phyloP scores from a whole-genome alignment of 2,329 filamentous ascomycete genomes.

The Botryosphaeria dothidea region DNA sequence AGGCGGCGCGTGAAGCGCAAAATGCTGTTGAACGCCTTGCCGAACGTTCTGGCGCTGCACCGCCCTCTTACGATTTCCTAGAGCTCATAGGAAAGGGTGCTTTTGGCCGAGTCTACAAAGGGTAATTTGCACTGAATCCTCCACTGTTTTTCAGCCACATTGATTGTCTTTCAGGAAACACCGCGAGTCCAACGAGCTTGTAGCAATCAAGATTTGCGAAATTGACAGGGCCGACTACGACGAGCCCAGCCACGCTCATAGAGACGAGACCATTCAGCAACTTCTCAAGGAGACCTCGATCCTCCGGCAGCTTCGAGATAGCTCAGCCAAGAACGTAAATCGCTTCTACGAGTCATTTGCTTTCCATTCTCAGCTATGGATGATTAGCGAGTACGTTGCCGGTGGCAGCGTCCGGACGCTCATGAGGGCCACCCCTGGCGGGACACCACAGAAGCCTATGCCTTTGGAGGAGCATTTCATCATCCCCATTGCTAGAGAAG shows the following conservation, averaged over 20 bases:
- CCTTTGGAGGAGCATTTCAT: constrained; percentile 61
- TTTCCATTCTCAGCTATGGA: constrained; percentile 80
- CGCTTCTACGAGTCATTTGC: constrained; percentile 77
- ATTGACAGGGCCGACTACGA: constrained; percentile 72
- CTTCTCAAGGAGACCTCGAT: constrained; percentile 61
- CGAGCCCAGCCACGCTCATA: constrained; percentile 25
- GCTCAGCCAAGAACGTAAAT: constrained; percentile 82
- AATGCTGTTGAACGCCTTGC: constrained; percentile 63
- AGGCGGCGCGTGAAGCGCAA: constrained; percentile 73
- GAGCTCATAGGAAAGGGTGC: constrained; percentile 76
- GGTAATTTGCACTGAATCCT: constrained; percentile 34
- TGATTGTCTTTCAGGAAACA: constrained; percentile 32
- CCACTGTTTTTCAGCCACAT: constrained; percentile 23
- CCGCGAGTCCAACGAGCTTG: constrained; percentile 51
- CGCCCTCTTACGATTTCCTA: constrained; percentile 66
- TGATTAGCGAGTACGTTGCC: constrained; percentile 83
- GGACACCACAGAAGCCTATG: constrained; percentile 36
- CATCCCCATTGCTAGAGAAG: constrained; percentile 63
- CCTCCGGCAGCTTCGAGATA: constrained; percentile 71
- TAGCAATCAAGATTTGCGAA: constrained; percentile 81
- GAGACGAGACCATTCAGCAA: constrained; percentile 37
- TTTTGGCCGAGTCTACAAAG: constrained; percentile 75
- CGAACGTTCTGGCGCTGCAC: constrained; percentile 58
- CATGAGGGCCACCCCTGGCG: constrained; percentile 39
- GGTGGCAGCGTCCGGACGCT: constrained; percentile 75